Evolutionary conservation across 257 asterid genomes (phyloP).

Genomic region (Lavandula angustifolia): DNA sequence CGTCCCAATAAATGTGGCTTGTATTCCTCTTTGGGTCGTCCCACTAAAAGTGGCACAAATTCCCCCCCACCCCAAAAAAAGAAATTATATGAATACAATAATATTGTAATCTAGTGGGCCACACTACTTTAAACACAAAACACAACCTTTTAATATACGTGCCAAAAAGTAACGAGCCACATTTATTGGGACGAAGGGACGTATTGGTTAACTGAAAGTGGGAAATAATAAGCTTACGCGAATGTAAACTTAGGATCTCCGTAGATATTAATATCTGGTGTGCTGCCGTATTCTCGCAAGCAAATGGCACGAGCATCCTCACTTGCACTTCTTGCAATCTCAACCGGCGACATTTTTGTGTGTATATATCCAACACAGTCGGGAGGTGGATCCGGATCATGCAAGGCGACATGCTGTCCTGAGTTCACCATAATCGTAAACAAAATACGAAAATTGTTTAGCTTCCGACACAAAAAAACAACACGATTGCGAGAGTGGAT

Average conservation of each 20-base stretch:
- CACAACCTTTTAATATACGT: too few species aligned
- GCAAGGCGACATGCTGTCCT: constrained; percentile 98
- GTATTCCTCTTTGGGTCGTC: too few species aligned
- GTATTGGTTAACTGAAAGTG: too few species aligned
- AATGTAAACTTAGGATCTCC: constrained; percentile 88
- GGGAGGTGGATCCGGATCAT: constrained; percentile 86
- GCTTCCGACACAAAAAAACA: constrained; percentile 16
- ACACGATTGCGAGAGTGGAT: neutral
- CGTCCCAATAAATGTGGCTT: too few species aligned
- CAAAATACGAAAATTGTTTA: constrained; percentile 24
- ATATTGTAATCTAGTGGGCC: too few species aligned
- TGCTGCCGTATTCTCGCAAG: constrained; percentile 77
- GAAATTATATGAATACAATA: too few species aligned
- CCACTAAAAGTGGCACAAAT: too few species aligned
- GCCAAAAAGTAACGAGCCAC: too few species aligned
- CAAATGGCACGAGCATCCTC: constrained; percentile 92
- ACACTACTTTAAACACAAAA: too few species aligned
- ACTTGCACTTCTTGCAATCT: constrained; percentile 76
- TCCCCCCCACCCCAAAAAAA: too few species aligned
- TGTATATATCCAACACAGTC: constrained; percentile 86
- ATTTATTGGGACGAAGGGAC: too few species aligned
- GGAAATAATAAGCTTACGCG: constrained; percentile 54
- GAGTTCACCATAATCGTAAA: constrained; percentile 37
- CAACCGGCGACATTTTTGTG: constrained; percentile 89
- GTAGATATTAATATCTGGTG: constrained; percentile 80